Conservation (phyloP, 208 protist species). For the Acanthamoeba healyi region DNA sequence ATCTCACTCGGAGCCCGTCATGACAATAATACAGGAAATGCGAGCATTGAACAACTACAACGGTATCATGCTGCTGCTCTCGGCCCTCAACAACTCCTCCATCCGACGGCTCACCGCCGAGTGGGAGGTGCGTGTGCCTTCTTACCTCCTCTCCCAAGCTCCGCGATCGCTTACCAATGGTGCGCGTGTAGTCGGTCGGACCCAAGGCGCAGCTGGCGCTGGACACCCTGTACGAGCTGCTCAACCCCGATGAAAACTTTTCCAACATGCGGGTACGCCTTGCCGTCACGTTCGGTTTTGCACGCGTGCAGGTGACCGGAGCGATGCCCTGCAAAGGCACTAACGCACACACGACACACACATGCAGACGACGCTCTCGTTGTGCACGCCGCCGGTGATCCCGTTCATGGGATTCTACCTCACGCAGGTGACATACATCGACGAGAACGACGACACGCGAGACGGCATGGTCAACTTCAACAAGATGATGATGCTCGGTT, state of each 20-base stretch:
- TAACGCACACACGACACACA: neutral
- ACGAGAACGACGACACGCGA: constrained; percentile 55
- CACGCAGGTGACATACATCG: constrained; percentile 67
- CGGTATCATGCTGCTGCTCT: constrained; percentile 56
- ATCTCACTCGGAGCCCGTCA: neutral
- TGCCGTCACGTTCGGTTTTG: neutral
- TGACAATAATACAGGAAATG: neutral
- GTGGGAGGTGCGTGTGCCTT: constrained; percentile 43
- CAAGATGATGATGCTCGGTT: constrained; percentile 69
- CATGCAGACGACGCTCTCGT: neutral
- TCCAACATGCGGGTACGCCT: constrained; percentile 29
- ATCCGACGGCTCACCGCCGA: constrained; percentile 27
- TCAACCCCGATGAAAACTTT: constrained; percentile 70
- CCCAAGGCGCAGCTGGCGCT: constrained; percentile 38
- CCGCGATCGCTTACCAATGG: neutral
- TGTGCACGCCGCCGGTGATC: constrained; percentile 56
- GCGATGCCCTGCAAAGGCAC: too few species aligned
- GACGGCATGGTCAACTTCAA: constrained; percentile 76
- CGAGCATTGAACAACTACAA: constrained; percentile 71
- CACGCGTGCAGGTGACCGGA: too few species aligned
- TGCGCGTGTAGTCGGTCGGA: neutral
- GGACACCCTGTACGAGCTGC: constrained; percentile 60
- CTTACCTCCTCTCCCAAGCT: too few species aligned
- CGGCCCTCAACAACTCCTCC: constrained; percentile 51
- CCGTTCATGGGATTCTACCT: constrained; percentile 69